Evolutionary conservation across 2,329 filamentous ascomycete species (phyloP).

Genomic region (Arthrinium puccinioides): DNA sequence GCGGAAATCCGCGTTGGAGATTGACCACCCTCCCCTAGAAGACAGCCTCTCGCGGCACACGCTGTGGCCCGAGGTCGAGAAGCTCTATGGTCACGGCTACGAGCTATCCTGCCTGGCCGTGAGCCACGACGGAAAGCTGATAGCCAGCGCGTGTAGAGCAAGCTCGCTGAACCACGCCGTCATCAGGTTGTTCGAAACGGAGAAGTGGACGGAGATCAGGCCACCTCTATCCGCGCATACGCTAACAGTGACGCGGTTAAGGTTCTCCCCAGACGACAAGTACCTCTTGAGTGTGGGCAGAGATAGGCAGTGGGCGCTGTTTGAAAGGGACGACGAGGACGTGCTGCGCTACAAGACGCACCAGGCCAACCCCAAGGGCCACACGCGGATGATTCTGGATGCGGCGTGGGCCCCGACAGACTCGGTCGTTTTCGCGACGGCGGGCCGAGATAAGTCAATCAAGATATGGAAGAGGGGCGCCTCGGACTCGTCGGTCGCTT

Average conservation of each 20-base stretch:
- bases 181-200: constrained; percentile 83
- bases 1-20: constrained; percentile 54
- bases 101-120: constrained; percentile 85
- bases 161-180: constrained; percentile 92
- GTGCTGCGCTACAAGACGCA: constrained; percentile 45
- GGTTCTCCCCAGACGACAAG: constrained; percentile 69
- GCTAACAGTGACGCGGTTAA: constrained; percentile 74
- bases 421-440: constrained; percentile 66
- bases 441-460: constrained; percentile 80
- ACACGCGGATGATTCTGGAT: constrained; percentile 87
- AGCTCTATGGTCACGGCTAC: constrained; percentile 95
- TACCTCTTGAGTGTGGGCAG: constrained; percentile 82
- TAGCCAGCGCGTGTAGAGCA: constrained; percentile 90
- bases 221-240: constrained; percentile 80
- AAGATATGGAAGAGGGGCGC: constrained; percentile 53
- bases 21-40: constrained; percentile 74
- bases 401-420: constrained; percentile 67
- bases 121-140: constrained; percentile 63
- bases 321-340: constrained; percentile 32
- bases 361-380: constrained; percentile 71
- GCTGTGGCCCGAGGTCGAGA: constrained; percentile 92
- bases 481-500: constrained; percentile 31
- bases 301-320: constrained; percentile 87
- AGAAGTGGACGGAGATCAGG: constrained; percentile 77
- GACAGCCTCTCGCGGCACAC: constrained; percentile 85